Percentiles rank a stretch among this genome's conserved stretches.
Evolutionary conservation across 2,329 filamentous ascomycete species (phyloP).

Genomic region (Rhinocladiella mackenziei): DNA sequence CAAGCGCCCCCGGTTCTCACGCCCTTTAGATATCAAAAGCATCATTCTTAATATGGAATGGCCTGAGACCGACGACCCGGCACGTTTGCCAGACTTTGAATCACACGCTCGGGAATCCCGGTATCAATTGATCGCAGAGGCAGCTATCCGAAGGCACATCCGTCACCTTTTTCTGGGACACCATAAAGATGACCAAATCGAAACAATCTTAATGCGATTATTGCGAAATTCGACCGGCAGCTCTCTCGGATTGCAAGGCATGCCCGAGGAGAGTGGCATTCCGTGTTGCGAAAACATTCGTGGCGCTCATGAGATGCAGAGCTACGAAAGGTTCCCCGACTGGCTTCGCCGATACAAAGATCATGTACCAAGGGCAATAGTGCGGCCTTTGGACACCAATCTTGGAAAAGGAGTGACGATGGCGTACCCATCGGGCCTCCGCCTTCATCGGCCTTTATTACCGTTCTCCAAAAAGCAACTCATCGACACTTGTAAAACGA

Average conservation of each 20-base stretch:
- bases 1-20: constrained; percentile 28
- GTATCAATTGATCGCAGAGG: constrained; percentile 65
- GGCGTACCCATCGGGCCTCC: constrained; percentile 55
- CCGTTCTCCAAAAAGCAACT: constrained; percentile 48
- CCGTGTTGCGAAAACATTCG: constrained; percentile 26
- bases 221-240: constrained; percentile 14
- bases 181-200: constrained; percentile 85
- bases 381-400: constrained; percentile 23
- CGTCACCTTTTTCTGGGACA: constrained; percentile 72
- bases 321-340: constrained; percentile 7
- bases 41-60: constrained; percentile 50
- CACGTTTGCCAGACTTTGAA: constrained; percentile 64
- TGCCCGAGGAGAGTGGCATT: constrained; percentile 13
- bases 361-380: too few species aligned
- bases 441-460: constrained; percentile 66
- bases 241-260: constrained; percentile 24
- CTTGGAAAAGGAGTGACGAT: constrained; percentile 45
- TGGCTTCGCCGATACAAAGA: constrained; percentile 5
- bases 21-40: constrained; percentile 31
- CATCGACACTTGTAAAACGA: constrained; percentile 68
- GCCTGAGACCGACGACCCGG: constrained; percentile 40
- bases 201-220: constrained; percentile 80
- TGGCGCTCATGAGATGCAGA: constrained; percentile 13
- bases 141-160: constrained; percentile 53
- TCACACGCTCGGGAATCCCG: constrained; percentile 68